Base-by-base conservation (phyloP, 306 rosid species). In the Sicyos baderoa region DNA sequence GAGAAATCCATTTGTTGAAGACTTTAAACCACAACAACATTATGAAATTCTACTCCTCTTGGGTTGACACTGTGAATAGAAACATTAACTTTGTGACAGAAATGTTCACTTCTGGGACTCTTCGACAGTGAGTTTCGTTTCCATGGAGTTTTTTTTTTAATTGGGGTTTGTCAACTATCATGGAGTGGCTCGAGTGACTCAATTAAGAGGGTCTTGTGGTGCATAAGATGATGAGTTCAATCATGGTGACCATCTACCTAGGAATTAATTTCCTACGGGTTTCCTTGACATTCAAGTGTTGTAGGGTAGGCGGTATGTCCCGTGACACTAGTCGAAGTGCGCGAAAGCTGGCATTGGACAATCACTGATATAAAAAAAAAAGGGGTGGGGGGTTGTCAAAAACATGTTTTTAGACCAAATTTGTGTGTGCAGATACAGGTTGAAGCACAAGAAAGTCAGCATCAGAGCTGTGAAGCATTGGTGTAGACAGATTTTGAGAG, bases 41-140 rank as follows among this genome's bases (percentile, higher is more conserved):
- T 78, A 94, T 94, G 96, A 94, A 90, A 77, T 90, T 88, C 78
- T 90, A 74, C 67, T 80, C 95, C 70, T 94, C 99, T 7, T 94
- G 99, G 99, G 99, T 94, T 73, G 97, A 90, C 76, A 73, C 81
- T 68, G 45, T 81, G 3, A 94, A 87, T 47, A 85, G 97, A 68
- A 83, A 90, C 82, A 90, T 94, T 27, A 94, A 94, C 79, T 94
- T 94, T 72, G 97, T 94, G 71, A 94, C 99, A 32, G 99, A 94
- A 81, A 88, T 94, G 99, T 94, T 94, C 77, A 94, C 96, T 60
- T 94, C 99, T 64, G 99, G 99, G 14, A 90, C 99, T 83, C 86
- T 94, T 22, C 85, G 96, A 83, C 97, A 94, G 99, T 94, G 86
- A 82, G 90, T 68, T 49, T 37, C 50, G 48, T 72, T 44, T 29